Base-by-base conservation (phyloP, 73 alveolate genomes). In the Uronychia setigera region DNA sequence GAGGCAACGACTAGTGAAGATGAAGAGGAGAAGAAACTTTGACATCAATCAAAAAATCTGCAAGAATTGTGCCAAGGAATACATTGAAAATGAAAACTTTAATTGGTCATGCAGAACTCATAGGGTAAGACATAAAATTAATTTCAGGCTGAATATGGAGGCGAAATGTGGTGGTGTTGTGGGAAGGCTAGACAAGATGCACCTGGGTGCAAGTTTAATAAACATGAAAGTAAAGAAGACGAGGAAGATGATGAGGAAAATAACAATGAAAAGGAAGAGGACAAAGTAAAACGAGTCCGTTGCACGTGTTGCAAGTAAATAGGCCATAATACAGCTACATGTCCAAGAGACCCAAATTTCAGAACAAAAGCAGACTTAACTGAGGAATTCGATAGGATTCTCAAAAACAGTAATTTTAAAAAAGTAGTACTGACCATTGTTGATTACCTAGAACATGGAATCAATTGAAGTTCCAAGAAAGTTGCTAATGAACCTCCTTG, bases 61-160 rank as follows among this genome's bases (percentile, higher is more conserved):
- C 81, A 89, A 89, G 80, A 89, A 89, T 80, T 92, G 97, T 81
- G 80, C 58, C 1, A 74, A 76, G 59, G 92, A 85, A 32, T 92
- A 77, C 88, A 29, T 76, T 29, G 97, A 92, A 80, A 84, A 83
- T n/a, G 92, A 92, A 29, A 92, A 92, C 88, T 92, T 78, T 80
- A 92, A 92, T 33, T 92, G 97, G 97, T 92, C 97, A 1, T 92
- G 97, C 80, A 30, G 84, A 19, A 78, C 80, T 5, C 97, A 92
- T 59, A 35, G 76, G 30, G 13, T 59, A 9, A 46, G 19, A 11
- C 5, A n/a, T n/a, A 19, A 19, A 19, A 11, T 46, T 46, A 11
- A 46, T 19, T 46, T 5, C 19, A 46, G 67, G 67, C 85, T 0
- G 88, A 84, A 34, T 84, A 60, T 59, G 89, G 89, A 9, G 94